A percentile compares a stretch with the other conserved stretches of the same genome.
Conservation (phyloP, 768 basidiomycete genomes). For the Rhodotorula paludigena region DNA sequence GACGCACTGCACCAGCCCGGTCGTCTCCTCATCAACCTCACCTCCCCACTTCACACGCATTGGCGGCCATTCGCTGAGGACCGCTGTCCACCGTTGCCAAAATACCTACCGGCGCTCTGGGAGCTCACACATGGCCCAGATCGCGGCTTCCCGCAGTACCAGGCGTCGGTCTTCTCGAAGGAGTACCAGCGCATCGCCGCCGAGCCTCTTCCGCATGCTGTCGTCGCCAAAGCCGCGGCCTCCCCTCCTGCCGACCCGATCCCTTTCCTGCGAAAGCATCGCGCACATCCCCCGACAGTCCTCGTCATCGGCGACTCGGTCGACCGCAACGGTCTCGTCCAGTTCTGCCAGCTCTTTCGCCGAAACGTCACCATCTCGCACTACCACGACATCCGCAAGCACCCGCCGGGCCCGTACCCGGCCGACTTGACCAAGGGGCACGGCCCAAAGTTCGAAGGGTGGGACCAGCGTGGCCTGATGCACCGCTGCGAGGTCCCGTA, state of each 20-base stretch:
- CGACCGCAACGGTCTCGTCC: slow-evolving; percentile 37
- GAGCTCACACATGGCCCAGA: slow-evolving; percentile 18
- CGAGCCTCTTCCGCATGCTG: slow-evolving; percentile 5
- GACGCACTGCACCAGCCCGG: slow-evolving; percentile 25
- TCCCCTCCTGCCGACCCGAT: slow-evolving; percentile 12
- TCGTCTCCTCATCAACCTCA: slow-evolving; percentile 36
- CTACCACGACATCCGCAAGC: slow-evolving; percentile 26
- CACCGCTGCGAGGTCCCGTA: slow-evolving; percentile 36
- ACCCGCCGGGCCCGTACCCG: slow-evolving; percentile 20
- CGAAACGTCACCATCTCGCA: slow-evolving; percentile 33
- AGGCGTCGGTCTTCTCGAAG: slow-evolving; percentile 9
- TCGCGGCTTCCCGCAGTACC: slow-evolving; percentile 9
- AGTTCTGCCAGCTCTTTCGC: slow-evolving; percentile 38
- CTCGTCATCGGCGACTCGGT: slow-evolving; percentile 38
- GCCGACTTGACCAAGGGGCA: slow-evolving; percentile 27
- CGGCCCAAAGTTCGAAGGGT: slow-evolving; percentile 32
- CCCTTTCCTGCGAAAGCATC: slow-evolving; percentile 27
- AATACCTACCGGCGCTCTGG: slow-evolving; percentile 38
- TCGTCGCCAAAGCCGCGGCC: neutral
- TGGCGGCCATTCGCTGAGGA: slow-evolving; percentile 27
- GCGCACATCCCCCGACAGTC: slow-evolving; percentile 22
- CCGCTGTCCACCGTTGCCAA: slow-evolving; percentile 18
- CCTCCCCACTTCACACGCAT: slow-evolving; percentile 30
- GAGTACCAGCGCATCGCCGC: slow-evolving; percentile 30
- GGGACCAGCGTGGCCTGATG: slow-evolving; percentile 38